A percentile compares a stretch with the other conserved stretches of the same genome.
phyloP scores from a whole-genome alignment of 1,284 basidiomycete species.

The Apiotrichum brassicae region DNA sequence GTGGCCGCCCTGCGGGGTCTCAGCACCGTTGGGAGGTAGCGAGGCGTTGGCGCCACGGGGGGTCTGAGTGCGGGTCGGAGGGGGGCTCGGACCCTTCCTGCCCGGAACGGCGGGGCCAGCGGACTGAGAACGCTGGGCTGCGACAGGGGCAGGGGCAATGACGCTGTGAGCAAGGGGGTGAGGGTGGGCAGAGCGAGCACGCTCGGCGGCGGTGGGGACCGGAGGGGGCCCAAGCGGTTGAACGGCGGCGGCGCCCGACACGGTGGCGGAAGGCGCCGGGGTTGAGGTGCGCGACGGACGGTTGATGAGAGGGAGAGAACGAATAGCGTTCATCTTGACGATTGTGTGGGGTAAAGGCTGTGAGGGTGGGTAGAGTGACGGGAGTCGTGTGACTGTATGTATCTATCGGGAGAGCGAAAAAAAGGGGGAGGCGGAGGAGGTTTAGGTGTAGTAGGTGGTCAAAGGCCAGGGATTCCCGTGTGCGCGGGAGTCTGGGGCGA shows the following conservation, averaged over 20 bases:
- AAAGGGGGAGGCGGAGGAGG: too few relatives aligned
- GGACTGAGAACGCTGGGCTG: slow-evolving; percentile 27
- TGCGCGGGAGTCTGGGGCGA: slow-evolving; percentile 7
- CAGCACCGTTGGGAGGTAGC: slow-evolving; percentile 7
- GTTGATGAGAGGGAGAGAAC: slow-evolving; percentile 46
- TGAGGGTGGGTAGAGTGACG: neutral
- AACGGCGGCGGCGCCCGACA: slow-evolving; percentile 9
- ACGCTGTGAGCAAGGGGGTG: slow-evolving; percentile 1
- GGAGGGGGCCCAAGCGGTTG: slow-evolving; percentile 15
- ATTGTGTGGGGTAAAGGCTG: neutral
- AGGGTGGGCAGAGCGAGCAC: neutral
- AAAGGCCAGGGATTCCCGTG: slow-evolving; percentile 5
- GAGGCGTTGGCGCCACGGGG: slow-evolving; percentile 8
- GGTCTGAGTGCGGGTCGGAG: slow-evolving; percentile 16
- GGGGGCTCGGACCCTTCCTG: slow-evolving; percentile 17
- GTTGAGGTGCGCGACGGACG: slow-evolving; percentile 44
- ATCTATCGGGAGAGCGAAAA: too few relatives aligned
- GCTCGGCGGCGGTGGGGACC: slow-evolving; percentile 8
- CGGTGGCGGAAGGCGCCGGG: slow-evolving; percentile 34
- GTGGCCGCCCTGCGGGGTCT: slow-evolving; percentile 26
- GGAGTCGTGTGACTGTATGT: slow-evolving; percentile 5
- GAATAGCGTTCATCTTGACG: slow-evolving; percentile 44
- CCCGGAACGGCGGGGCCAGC: slow-evolving; percentile 3
- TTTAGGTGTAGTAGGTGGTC: too few relatives aligned
- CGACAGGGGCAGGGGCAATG: neutral